Evolutionary conservation across 106 monocot species (phyloP).

Genomic region (Dendrobium huoshanense): DNA sequence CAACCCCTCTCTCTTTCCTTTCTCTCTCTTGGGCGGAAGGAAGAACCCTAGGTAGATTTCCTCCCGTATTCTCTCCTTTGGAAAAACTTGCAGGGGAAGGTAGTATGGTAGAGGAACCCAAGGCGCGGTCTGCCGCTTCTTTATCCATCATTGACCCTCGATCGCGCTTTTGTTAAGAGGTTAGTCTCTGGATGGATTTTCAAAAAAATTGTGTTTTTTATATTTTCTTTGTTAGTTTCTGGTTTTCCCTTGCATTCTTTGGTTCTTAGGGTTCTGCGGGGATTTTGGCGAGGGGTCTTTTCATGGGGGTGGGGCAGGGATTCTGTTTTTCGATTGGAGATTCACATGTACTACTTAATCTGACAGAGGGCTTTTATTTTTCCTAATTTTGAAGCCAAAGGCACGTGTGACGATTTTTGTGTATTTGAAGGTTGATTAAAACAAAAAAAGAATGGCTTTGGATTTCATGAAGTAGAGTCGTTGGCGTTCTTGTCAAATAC

Average conservation of each 20-base stretch:
- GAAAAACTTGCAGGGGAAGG: neutral
- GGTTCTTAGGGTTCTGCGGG: neutral
- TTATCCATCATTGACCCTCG: neutral
- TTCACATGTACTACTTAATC: neutral
- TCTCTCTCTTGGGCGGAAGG: neutral
- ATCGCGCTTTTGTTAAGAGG: neutral
- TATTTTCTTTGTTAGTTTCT: neutral
- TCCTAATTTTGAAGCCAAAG: neutral
- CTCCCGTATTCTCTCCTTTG: neutral
- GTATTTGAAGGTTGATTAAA: neutral
- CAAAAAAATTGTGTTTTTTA: neutral
- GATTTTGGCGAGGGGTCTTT: neutral
- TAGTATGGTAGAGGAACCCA: conserved; percentile 3
- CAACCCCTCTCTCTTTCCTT: too few relatives aligned
- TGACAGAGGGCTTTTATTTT: neutral
- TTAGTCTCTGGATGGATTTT: neutral
- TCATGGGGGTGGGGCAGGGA: neutral
- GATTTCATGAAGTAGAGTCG: too few relatives aligned
- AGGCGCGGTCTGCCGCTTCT: neutral
- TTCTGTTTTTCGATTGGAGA: neutral
- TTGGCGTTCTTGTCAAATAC: too few relatives aligned
- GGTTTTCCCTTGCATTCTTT: neutral
- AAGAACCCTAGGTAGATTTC: neutral
- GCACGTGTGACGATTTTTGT: neutral
- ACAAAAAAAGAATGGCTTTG: neutral